Base-by-base conservation (phyloP, 1,284 basidiomycete genomes). In the Tetrapyrgos nigripes region DNA sequence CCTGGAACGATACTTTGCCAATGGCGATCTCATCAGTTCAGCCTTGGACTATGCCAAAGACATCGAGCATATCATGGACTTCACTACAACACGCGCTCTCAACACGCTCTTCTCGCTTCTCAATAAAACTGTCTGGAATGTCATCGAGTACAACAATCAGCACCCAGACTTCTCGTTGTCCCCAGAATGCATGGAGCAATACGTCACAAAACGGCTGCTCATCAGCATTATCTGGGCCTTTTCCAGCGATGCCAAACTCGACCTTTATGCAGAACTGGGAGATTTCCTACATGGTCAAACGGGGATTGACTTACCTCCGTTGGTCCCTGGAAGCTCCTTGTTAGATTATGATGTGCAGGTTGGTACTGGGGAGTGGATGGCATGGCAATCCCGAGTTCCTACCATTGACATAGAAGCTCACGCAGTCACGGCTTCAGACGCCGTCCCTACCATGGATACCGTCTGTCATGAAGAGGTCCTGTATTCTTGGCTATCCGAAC, bases 41-140 rank as follows among this genome's bases (percentile, higher is more conserved):
- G 93, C 96, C 1, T 82, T 98, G 37, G 81, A 84, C 28, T 93
- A 89, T 66, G 94, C 96, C 0, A 85, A 87, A 58, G 84, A 86
- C 17, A 88, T 94, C 48, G 92, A 96, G 66, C 97, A 99, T 69
- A 98, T 99, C 76, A 99, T 99, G 97, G 96, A 98, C 75, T 98
- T 98, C 78, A 98, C 97, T 1, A 76, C 79, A 31, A 95, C 91
- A 3, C 93, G 98, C 33, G 95, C 95, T 0, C 85, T 99, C 59
- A 94, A 93, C 68, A 99, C 97, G 0, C 84, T 99, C 11, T 98
- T 99, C 82, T 98, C 97, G 8, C 84, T 99, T 47, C 79, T 99
- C 75, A 98, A 98, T 84, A 98, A 98, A 78, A 95, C 96, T 0
- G 89, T 91, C 24, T 93, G 96, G 26, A 96, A 96, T 69, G 82